phyloP scores from a whole-genome alignment of 805 yeast species.

The Wickerhamomyces pijperi region DNA sequence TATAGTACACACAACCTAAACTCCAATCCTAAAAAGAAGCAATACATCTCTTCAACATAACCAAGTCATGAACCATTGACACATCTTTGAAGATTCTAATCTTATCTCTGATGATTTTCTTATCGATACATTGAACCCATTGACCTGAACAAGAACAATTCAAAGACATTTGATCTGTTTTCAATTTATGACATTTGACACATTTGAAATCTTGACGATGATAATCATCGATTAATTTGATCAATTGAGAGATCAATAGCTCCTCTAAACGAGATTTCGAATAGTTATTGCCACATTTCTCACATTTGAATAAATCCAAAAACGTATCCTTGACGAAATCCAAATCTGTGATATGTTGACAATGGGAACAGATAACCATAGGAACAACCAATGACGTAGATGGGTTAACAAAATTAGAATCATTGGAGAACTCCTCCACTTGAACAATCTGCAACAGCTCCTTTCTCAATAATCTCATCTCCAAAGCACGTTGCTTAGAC shows the following conservation, averaged over 20 bases:
- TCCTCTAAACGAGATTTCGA: slow-evolving; percentile 72
- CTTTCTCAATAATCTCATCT: slow-evolving; percentile 63
- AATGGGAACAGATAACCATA: slow-evolving; percentile 67
- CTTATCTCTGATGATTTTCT: slow-evolving; percentile 31
- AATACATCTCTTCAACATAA: slow-evolving; percentile 30
- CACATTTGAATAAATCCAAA: slow-evolving; percentile 41
- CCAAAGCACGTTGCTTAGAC: slow-evolving; percentile 53
- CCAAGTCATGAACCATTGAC: slow-evolving; percentile 48
- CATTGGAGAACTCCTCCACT: slow-evolving; percentile 72
- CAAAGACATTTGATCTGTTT: slow-evolving; percentile 55
- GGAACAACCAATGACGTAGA: slow-evolving; percentile 56
- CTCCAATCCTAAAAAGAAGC: slow-evolving; percentile 8
- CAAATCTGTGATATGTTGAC: slow-evolving; percentile 63
- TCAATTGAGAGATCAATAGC: slow-evolving; percentile 53
- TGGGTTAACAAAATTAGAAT: slow-evolving; percentile 65
- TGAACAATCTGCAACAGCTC: slow-evolving; percentile 67
- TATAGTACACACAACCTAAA: too few relatives aligned
- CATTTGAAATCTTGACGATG: slow-evolving; percentile 78
- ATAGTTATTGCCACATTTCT: slow-evolving; percentile 51
- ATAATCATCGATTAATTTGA: slow-evolving; percentile 43
- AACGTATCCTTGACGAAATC: slow-evolving; percentile 72
- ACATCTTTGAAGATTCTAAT: slow-evolving; percentile 45
- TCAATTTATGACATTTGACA: slow-evolving; percentile 58
- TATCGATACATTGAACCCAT: slow-evolving; percentile 53
- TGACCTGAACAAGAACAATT: slow-evolving; percentile 84